A percentile compares a stretch with the other conserved stretches of the same genome.
phyloP scores from a whole-genome alignment of 805 yeast species.

The Dipodascus albidus region DNA sequence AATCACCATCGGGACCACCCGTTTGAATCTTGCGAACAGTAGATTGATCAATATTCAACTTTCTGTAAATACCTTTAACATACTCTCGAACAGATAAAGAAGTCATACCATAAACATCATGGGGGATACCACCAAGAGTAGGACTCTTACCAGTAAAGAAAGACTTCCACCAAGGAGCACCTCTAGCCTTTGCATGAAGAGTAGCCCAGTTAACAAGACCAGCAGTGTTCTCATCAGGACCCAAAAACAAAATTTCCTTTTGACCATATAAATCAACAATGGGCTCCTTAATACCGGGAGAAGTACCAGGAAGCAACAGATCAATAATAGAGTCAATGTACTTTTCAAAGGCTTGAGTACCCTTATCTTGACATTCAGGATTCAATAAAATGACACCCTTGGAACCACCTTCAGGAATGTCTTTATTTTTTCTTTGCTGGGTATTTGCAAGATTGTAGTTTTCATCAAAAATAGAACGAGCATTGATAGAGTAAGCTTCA shows the following conservation, averaged over 20 bases:
- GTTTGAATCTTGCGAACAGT: slow-evolving; percentile 77
- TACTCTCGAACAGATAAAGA: slow-evolving; percentile 87
- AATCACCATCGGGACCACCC: slow-evolving; percentile 98
- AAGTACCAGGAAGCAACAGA: slow-evolving; percentile 55
- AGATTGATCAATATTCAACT: slow-evolving; percentile 48
- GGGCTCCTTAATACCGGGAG: slow-evolving; percentile 69
- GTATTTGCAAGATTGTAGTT: slow-evolving; percentile 92
- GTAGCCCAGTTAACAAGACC: slow-evolving; percentile 97
- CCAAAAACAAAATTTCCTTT: slow-evolving; percentile 89
- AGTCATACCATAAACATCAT: slow-evolving; percentile 97
- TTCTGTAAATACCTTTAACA: slow-evolving; percentile 78
- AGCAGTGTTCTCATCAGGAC: slow-evolving; percentile 99
- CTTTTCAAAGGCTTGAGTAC: slow-evolving; percentile 79
- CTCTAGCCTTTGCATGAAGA: slow-evolving; percentile 77
- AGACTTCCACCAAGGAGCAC: slow-evolving; percentile 98
- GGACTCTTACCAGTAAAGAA: slow-evolving; percentile 95
- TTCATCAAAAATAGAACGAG: slow-evolving; percentile 86
- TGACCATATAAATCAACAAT: slow-evolving; percentile 76
- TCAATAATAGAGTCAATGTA: slow-evolving; percentile 88
- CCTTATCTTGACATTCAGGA: slow-evolving; percentile 62
- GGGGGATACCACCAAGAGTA: slow-evolving; percentile 91
- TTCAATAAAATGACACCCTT: slow-evolving; percentile 86
- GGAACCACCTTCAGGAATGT: slow-evolving; percentile 98
- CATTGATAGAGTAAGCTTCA: slow-evolving; percentile 78
- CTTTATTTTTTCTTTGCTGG: slow-evolving; percentile 94